Conservation (phyloP, 78 protist species). For the Tieghemostelium lacteum region DNA sequence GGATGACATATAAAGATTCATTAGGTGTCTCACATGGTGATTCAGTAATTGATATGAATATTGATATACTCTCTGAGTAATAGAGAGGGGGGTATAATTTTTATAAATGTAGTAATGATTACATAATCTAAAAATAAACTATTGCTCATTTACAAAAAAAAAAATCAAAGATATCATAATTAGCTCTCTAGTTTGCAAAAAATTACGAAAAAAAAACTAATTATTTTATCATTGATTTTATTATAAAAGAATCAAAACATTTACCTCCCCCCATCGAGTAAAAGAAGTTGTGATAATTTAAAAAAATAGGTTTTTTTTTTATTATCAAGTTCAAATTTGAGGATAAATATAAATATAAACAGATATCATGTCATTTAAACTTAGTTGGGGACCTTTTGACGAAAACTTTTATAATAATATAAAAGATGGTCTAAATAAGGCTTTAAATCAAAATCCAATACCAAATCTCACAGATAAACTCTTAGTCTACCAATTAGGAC, state of each 20-base stretch:
- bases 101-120: too few species aligned
- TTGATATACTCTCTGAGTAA: slow-evolving; percentile 12
- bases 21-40: neutral
- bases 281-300: too few species aligned
- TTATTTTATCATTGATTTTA: too few species aligned
- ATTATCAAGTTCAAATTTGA: neutral
- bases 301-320: neutral
- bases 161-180: too few species aligned
- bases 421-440: slow-evolving; percentile 16
- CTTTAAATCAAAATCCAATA: slow-evolving; percentile 57
- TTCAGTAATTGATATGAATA: neutral
- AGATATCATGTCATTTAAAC: slow-evolving; percentile 60
- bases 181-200: too few species aligned
- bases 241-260: too few species aligned
- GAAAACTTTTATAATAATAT: slow-evolving; percentile 15
- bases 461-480: slow-evolving; percentile 63
- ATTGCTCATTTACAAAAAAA: too few species aligned
- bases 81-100: too few species aligned
- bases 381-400: slow-evolving; percentile 73
- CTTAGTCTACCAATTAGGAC: slow-evolving; percentile 28
- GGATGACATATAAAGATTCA: neutral
- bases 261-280: too few species aligned
- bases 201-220: too few species aligned
- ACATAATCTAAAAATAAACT: too few species aligned
- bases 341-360: neutral